Evolutionary conservation across 441 rosid species (phyloP).

Genomic region (Erysimum pusillum): DNA sequence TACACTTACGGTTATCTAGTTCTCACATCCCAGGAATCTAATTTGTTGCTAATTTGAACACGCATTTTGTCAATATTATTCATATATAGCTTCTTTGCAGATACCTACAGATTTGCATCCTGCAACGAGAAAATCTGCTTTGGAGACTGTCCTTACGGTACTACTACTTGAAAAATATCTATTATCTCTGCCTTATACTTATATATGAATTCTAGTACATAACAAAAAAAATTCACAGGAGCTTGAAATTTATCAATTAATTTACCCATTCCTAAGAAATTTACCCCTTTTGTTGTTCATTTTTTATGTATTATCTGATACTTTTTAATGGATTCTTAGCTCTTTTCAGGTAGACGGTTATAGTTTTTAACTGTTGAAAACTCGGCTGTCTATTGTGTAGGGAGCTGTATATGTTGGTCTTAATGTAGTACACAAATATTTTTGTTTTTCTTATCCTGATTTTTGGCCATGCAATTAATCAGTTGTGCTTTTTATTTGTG

Average conservation of each 20-base stretch:
- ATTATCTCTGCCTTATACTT: conserved; percentile 12
- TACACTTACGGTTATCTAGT: conserved; percentile 14
- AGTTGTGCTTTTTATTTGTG: conserved; percentile 30
- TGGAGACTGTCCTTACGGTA: conserved; percentile 99
- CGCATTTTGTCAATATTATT: neutral
- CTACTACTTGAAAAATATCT: conserved; percentile 26
- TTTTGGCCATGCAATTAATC: conserved; percentile 3
- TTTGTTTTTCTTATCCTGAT: conserved; percentile 12
- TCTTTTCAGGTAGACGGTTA: conserved; percentile 7
- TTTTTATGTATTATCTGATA: neutral
- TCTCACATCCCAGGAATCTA: conserved; percentile 4
- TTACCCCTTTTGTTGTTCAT: neutral
- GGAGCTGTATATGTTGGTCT: neutral
- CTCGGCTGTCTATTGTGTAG: neutral
- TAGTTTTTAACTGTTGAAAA: conserved; percentile 16
- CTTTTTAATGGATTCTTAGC: too few species aligned
- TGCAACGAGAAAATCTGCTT: conserved; percentile 86
- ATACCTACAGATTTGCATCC: conserved; percentile 97
- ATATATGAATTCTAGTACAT: neutral
- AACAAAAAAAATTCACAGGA: conserved; percentile 1
- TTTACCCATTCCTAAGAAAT: neutral
- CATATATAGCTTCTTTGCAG: conserved; percentile 53
- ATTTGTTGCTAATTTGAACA: conserved; percentile 6
- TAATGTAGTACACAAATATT: neutral
- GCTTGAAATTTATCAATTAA: neutral